Evolutionary conservation across 352 stramenopile species (phyloP).

Genomic region (Phytophthora citrophthora): DNA sequence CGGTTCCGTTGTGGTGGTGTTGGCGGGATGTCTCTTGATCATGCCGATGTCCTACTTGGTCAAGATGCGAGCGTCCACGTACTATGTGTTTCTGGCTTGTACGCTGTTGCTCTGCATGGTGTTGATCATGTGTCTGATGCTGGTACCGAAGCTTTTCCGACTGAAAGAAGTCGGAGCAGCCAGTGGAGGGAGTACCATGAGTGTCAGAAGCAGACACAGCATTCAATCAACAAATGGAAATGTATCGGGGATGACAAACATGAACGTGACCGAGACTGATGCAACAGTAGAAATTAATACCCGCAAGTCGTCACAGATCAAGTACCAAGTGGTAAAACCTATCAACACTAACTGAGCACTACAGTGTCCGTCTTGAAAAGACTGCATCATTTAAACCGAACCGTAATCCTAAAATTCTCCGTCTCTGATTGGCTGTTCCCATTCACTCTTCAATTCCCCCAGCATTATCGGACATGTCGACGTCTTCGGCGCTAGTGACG

Average conservation of each 20-base stretch:
- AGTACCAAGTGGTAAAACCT: background rate
- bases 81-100: slow-evolving; percentile 44
- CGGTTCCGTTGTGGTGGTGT: slow-evolving; percentile 49
- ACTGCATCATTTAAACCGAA: background rate
- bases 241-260: background rate
- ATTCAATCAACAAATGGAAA: background rate
- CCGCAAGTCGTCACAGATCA: background rate
- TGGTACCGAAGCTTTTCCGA: slow-evolving; percentile 48
- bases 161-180: slow-evolving; percentile 26
- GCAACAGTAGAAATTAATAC: background rate
- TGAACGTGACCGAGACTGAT: slow-evolving; percentile 3
- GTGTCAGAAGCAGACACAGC: slow-evolving; percentile 4
- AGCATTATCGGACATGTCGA: slow-evolving; percentile 45
- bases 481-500: slow-evolving; percentile 67
- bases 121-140: slow-evolving; percentile 51
- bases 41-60: slow-evolving; percentile 61
- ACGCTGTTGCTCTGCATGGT: slow-evolving; percentile 41
- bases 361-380: background rate
- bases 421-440: slow-evolving; percentile 12
- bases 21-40: slow-evolving; percentile 55
- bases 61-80: slow-evolving; percentile 39
- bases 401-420: slow-evolving; percentile 9
- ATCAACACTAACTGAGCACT: too few species aligned
- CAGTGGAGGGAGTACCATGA: background rate
- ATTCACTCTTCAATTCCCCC: slow-evolving; percentile 28